Evolutionary conservation across 1,284 basidiomycete genomes (phyloP).

Genomic region (Apiotrichum veenhuisii): DNA sequence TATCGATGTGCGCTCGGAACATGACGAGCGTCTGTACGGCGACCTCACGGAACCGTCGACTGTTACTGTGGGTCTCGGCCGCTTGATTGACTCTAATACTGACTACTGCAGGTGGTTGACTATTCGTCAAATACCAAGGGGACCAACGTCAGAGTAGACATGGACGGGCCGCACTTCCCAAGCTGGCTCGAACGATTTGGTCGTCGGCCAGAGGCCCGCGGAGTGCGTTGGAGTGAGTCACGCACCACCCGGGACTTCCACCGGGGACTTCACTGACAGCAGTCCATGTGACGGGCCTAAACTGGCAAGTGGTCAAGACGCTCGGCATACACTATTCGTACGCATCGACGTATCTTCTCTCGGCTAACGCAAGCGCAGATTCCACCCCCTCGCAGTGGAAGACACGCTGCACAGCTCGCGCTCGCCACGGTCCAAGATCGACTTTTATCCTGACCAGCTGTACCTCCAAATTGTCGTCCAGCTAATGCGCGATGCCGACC

Average conservation of each 20-base stretch:
- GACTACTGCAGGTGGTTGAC: conserved; percentile 38
- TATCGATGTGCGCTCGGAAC: no score
- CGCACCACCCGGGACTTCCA: no score
- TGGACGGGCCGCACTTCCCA: conserved; percentile 35
- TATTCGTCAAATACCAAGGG: conserved; percentile 39
- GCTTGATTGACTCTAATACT: background rate
- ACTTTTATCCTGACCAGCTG: conserved; percentile 48
- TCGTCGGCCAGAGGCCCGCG: conserved; percentile 26
- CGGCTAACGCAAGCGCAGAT: conserved; percentile 21
- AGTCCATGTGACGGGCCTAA: conserved; percentile 48
- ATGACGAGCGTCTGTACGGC: no score
- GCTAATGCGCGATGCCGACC: conserved; percentile 38
- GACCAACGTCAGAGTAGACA: conserved; percentile 40
- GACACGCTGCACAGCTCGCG: conserved; percentile 42
- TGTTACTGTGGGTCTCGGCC: background rate
- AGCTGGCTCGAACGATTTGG: conserved; percentile 29
- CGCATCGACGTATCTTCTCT: background rate
- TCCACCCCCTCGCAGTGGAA: conserved; percentile 49
- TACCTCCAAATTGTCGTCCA: conserved; percentile 48
- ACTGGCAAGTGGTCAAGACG: conserved; percentile 48
- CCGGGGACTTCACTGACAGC: background rate
- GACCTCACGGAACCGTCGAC: background rate
- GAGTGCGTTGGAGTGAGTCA: conserved; percentile 43
- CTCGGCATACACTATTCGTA: conserved; percentile 33
- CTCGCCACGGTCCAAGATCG: conserved; percentile 47